Evolutionary conservation across 768 basidiomycete genomes (phyloP), one percentile per base, ranked within the genome.

Genomic region (Stropharia rugosoannulata): DNA sequence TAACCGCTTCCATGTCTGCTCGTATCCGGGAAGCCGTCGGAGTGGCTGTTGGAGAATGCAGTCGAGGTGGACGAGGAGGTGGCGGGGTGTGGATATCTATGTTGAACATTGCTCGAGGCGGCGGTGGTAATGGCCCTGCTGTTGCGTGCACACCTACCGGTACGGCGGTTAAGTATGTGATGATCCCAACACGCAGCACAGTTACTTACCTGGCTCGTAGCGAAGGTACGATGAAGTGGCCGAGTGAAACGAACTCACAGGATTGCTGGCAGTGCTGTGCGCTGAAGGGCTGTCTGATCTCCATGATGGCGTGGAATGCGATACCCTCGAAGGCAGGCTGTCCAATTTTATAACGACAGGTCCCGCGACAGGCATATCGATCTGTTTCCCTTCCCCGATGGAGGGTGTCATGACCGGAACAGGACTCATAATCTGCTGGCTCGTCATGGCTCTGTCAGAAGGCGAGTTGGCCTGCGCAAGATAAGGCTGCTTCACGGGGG

Each of bases 81-180:
- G 80, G 75, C 8, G 79, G 71, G 47, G 67, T 74, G 11, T 73
- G 72, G 5, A 73, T 55, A 47, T 79, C 73, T 32, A 83, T 75
- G 55, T 72, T 73, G 52, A 84, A 78, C 54, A 75, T 68, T 16
- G 84, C 78, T 55, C 84, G 75, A 2, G 89, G 87, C 8, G 87
- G 88, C 32, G 83, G 81, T 27, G 89, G 88, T 56, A 88, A 75
- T 45, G 89, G 89, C 4, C 87, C 86, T 40, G 88, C 89, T 19
- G 80, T 89, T 6, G 87, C 77, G 69, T 91, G 86, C 1, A 86
- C 62, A 47, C 82, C 80, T 75, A 39, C 25, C 16, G 32, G 16
- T 43, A 60, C 56, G 32, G 47, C 8, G 38, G 43, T 22, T 12
- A 49, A 38, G 29, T 52, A n/a, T 48, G 49, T 9, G 16, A 47